These are phyloP conservation scores for Amphichorda felina DNA, from an alignment of 2,329 filamentous ascomycete species.

Conservation along the genomic window DNA sequence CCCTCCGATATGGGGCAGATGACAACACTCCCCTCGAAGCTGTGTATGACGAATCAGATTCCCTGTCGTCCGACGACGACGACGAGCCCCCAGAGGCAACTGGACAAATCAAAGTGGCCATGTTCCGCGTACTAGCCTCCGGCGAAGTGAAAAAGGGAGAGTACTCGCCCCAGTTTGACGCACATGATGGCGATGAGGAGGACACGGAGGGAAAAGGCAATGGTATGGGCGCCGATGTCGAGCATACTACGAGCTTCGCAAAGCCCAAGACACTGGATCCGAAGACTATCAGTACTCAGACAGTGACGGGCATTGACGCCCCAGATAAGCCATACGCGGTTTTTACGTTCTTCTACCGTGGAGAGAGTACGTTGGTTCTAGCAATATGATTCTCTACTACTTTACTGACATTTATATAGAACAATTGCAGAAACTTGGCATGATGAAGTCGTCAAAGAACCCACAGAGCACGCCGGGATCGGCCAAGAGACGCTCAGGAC, in stretches of 20 bases:
- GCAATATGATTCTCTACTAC: not conserved
- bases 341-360: conserved; percentile 96
- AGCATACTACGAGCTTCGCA: conserved; percentile 95
- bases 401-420: conserved; percentile 37
- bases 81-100: conserved; percentile 89
- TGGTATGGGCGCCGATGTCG: conserved; percentile 66
- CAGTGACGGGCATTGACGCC: conserved; percentile 94
- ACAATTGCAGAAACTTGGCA: conserved; percentile 94
- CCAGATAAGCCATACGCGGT: conserved; percentile 92
- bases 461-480: conserved; percentile 47
- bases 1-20: conserved; percentile 72
- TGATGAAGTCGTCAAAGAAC: conserved; percentile 56
- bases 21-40: conserved; percentile 63
- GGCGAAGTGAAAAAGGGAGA: conserved; percentile 97
- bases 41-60: conserved; percentile 57
- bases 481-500: conserved; percentile 68
- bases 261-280: conserved; percentile 94
- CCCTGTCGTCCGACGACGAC: conserved; percentile 63
- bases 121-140: conserved; percentile 89
- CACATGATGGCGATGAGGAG: conserved; percentile 86
- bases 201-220: conserved; percentile 39
- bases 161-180: conserved; percentile 95
- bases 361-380: conserved; percentile 66
- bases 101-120: conserved; percentile 94
- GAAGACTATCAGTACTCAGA: conserved; percentile 96